Conservation (phyloP, 441 rosid genomes). For the Rhodomyrtus psidioides region DNA sequence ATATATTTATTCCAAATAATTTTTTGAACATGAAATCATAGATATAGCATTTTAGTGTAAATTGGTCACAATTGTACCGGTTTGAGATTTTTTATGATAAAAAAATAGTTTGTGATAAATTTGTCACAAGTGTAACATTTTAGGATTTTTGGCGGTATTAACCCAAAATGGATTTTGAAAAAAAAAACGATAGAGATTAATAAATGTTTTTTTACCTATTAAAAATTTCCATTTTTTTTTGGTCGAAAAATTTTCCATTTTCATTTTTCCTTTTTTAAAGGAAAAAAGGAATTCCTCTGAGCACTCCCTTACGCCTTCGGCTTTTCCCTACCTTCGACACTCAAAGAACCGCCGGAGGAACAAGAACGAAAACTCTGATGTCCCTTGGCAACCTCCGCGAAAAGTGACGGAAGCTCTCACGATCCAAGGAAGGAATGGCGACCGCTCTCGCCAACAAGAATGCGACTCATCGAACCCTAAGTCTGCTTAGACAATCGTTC, state of each 20-base stretch:
- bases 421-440: constrained; percentile 27
- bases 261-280: not conserved
- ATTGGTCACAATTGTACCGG: too few species aligned
- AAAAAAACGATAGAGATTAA: not conserved
- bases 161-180: not conserved
- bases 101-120: too few species aligned
- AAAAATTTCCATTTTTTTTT: not conserved
- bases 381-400: not conserved
- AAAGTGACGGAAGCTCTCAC: not conserved
- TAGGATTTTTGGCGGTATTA: too few species aligned
- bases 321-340: not conserved
- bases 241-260: not conserved
- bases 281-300: not conserved
- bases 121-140: too few species aligned
- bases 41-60: too few species aligned
- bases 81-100: too few species aligned
- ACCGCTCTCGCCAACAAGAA: constrained; percentile 26
- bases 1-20: too few species aligned
- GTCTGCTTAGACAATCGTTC: constrained; percentile 30
- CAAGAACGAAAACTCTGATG: not conserved
- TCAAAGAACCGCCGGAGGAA: not conserved
- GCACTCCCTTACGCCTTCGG: not conserved
- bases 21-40: too few species aligned
- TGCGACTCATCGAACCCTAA: constrained; percentile 15
- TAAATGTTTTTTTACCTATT: not conserved